These are phyloP conservation scores for Glonium stellatum DNA, from an alignment of 495 filamentous ascomycete genomes.

Conservation along the genomic window DNA sequence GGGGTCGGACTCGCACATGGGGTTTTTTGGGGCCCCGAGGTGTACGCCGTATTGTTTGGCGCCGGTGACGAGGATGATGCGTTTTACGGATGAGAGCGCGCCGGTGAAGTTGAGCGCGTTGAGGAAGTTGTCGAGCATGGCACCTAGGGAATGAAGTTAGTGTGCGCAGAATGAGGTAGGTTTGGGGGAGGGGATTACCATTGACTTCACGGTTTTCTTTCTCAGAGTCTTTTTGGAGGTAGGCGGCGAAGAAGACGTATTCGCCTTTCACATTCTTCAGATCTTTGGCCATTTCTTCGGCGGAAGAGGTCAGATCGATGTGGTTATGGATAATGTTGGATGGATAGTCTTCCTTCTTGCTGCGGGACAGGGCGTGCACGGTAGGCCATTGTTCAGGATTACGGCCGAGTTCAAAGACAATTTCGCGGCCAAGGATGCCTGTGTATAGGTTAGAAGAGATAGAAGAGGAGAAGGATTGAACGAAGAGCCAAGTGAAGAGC, in stretches of 20 bases:
- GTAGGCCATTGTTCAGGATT: slow-evolving; percentile 26
- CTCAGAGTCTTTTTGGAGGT: slow-evolving; percentile 37
- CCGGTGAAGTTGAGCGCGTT: slow-evolving; percentile 43
- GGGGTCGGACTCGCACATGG: slow-evolving; percentile 44
- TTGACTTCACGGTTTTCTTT: slow-evolving; percentile 42
- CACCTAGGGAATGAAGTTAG: slow-evolving; percentile 12
- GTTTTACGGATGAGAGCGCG: slow-evolving; percentile 39
- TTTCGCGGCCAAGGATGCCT: slow-evolving; percentile 29
- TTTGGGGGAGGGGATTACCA: not conserved
- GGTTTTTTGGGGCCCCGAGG: slow-evolving; percentile 41
- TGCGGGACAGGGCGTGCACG: slow-evolving; percentile 28
- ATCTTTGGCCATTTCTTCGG: slow-evolving; percentile 27
- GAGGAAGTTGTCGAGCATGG: slow-evolving; percentile 48
- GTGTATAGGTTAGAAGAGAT: not conserved
- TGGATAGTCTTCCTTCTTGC: slow-evolving; percentile 27
- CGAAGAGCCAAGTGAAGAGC: not conserved
- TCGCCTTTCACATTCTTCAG: slow-evolving; percentile 18
- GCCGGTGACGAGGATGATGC: slow-evolving; percentile 48
- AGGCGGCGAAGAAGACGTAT: slow-evolving; percentile 31
- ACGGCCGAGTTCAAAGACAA: slow-evolving; percentile 21
- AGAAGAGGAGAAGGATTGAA: not conserved
- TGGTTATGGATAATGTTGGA: slow-evolving; percentile 25
- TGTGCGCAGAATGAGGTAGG: too few species aligned
- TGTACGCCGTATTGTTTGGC: slow-evolving; percentile 54
- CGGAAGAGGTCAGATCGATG: slow-evolving; percentile 25